phyloP scores from a whole-genome alignment of 805 yeast species.

The Starmerella geochares region DNA sequence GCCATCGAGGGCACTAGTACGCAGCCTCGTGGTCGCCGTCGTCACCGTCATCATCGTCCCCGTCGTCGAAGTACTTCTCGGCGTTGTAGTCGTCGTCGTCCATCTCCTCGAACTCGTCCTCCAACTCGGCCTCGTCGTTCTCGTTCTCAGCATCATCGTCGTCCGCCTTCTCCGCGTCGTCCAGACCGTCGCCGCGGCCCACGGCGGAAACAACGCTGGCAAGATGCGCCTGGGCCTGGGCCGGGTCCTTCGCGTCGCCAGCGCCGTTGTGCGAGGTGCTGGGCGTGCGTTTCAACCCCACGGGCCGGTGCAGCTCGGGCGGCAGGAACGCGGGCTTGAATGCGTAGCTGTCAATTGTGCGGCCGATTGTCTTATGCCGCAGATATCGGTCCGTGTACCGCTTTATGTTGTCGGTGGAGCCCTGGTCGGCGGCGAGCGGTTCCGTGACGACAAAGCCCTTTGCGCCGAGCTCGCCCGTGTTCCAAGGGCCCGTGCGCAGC shows the following conservation, averaged over 20 bases:
- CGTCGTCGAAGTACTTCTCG: conserved; percentile 67
- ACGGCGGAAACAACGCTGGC: not conserved
- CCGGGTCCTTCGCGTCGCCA: not conserved
- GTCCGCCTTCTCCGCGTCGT: conserved; percentile 33
- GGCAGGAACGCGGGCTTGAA: conserved; percentile 65
- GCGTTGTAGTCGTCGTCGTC: conserved; percentile 75
- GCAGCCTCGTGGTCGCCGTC: conserved; percentile 42
- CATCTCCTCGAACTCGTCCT: conserved; percentile 58
- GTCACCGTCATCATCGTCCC: conserved; percentile 44
- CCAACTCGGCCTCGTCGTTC: conserved; percentile 37
- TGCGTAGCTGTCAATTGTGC: conserved; percentile 70
- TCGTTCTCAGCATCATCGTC: conserved; percentile 33
- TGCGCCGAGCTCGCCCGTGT: conserved; percentile 20
- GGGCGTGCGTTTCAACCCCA: conserved; percentile 40
- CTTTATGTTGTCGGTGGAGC: conserved; percentile 52
- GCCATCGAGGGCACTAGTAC: too few relatives aligned
- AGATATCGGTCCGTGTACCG: conserved; percentile 74
- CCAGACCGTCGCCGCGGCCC: not conserved
- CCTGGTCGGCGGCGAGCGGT: conserved; percentile 13
- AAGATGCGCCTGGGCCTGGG: not conserved
- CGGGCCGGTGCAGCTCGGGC: conserved; percentile 58
- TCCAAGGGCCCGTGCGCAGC: conserved; percentile 24
- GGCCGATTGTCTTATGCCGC: conserved; percentile 57
- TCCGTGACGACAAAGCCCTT: conserved; percentile 22
- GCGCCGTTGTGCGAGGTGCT: not conserved